These are phyloP conservation scores for Leccinum sublutescens DNA, from an alignment of 768 basidiomycete genomes.

Conservation along the genomic window DNA sequence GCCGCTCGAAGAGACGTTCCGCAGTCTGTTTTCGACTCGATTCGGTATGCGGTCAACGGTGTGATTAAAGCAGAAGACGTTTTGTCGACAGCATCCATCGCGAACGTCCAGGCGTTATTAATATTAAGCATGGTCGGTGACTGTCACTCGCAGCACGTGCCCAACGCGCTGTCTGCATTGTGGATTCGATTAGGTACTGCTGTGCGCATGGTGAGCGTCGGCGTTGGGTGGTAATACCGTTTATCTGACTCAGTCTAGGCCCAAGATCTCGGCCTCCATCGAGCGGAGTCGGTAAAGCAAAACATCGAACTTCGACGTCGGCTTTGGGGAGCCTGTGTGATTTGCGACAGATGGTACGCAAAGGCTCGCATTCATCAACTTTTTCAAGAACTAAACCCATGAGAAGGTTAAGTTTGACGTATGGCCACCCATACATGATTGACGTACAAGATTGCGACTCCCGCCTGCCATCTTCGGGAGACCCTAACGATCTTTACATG, in stretches of 20 bases:
- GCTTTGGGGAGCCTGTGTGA: constrained; percentile 93
- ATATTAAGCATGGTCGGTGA: constrained; percentile 88
- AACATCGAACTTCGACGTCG: constrained; percentile 84
- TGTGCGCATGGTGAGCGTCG: constrained; percentile 80
- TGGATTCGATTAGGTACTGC: constrained; percentile 87
- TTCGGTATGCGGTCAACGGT: constrained; percentile 83
- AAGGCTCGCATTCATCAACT: constrained; percentile 2
- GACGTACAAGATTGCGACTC: constrained; percentile 97
- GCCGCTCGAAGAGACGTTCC: constrained; percentile 83
- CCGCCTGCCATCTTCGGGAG: constrained; percentile 85
- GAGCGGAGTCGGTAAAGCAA: constrained; percentile 83
- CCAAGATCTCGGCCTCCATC: constrained; percentile 93
- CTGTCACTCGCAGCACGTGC: constrained; percentile 86
- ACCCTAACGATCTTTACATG: constrained; percentile 75
- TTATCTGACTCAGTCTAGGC: constrained; percentile 52
- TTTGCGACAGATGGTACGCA: constrained; percentile 86
- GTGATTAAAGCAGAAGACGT: constrained; percentile 91
- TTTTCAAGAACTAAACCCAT: constrained; percentile 5
- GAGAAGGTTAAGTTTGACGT: constrained; percentile 77
- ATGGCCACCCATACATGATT: constrained; percentile 95
- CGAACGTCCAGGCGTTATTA: constrained; percentile 85
- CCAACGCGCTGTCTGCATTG: constrained; percentile 79
- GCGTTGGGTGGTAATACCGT: constrained; percentile 2
- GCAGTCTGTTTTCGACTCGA: constrained; percentile 82
- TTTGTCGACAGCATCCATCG: constrained; percentile 78